Base-by-base conservation (phyloP, 495 filamentous ascomycete genomes). In the Trichodelitschia bisporula region DNA sequence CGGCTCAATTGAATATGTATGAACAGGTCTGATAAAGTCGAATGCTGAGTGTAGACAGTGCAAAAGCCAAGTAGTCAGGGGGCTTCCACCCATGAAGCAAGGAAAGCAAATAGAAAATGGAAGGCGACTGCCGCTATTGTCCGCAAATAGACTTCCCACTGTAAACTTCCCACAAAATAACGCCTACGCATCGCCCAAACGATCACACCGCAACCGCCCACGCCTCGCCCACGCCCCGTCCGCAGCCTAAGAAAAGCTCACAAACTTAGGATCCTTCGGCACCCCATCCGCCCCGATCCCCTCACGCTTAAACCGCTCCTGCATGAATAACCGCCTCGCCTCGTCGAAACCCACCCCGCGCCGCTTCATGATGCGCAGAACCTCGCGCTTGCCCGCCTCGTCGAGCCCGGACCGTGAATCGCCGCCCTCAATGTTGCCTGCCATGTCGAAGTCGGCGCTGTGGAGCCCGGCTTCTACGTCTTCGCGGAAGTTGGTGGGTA, bases 221-320 rank as follows among this genome's bases (percentile, higher is more conserved):
- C 12, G 12, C 8, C 8, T 12, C 8, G 12, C 8, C 21, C 8
- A 25, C 8, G 12, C 21, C 21, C 21, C 21, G 12, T 12, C 21
- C 21, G 8, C 12, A 8, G 21, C 28, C 59, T 42, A 89, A 16
- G 77, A 86, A 51, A 92, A 92, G 33, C 75, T 83, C 8, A 92
- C 78, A 46, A 90, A 89, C 57, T 90, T 92, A 34, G 80, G 79
- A 61, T 93, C 86, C 47, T 69, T 67, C 30, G 86, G 86, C 43
- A 67, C 53, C 19, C 89, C 86, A 50, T 95, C 89, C 11, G 71
- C 57, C 8, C 69, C 82, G 44, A 97, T 93, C 32, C 74, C 72
- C 42, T 90, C 78, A 45, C 69, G 77, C 40, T 62, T 62, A 43
- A 97, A 86, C 37, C 72, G 58, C 36, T 77, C 65, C 57, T 90